Conservation (phyloP, 1,284 basidiomycete species). For the Spongispora temasekensis region DNA sequence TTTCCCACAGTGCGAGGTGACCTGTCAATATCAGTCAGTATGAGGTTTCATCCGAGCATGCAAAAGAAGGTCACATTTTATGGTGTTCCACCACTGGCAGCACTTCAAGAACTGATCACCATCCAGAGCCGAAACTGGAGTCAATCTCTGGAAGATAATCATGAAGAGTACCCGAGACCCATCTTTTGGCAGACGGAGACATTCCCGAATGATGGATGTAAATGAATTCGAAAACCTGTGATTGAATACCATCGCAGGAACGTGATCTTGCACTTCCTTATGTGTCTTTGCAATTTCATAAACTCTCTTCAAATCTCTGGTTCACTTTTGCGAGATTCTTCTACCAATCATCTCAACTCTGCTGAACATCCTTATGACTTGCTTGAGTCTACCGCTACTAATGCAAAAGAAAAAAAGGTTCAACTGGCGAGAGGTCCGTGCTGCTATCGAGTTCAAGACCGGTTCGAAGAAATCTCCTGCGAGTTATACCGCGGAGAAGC, state of each 20-base stretch:
- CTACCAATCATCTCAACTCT: too few relatives aligned
- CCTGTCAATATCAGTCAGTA: constrained; percentile 17
- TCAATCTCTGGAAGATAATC: constrained; percentile 15
- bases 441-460: neutral
- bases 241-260: constrained; percentile 10
- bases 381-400: too few relatives aligned
- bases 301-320: constrained; percentile 15
- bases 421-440: neutral
- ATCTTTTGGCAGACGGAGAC: neutral
- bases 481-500: too few relatives aligned
- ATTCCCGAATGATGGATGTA: neutral
- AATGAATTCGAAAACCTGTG: constrained; percentile 6
- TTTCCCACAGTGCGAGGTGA: constrained; percentile 34
- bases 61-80: constrained; percentile 3
- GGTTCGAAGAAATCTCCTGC: neutral
- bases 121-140: constrained; percentile 13
- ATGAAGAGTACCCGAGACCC: constrained; percentile 5
- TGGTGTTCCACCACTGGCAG: constrained; percentile 10
- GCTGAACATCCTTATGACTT: too few relatives aligned
- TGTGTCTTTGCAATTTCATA: constrained; percentile 6
- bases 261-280: constrained; percentile 6
- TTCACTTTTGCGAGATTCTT: constrained; percentile 16
- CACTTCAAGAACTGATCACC: too few relatives aligned
- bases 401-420: too few relatives aligned
- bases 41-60: neutral